Evolutionary conservation across 2,329 filamentous ascomycete genomes (phyloP), one percentile per base, ranked within the genome.

Genomic region (Triangularia setosa): DNA sequence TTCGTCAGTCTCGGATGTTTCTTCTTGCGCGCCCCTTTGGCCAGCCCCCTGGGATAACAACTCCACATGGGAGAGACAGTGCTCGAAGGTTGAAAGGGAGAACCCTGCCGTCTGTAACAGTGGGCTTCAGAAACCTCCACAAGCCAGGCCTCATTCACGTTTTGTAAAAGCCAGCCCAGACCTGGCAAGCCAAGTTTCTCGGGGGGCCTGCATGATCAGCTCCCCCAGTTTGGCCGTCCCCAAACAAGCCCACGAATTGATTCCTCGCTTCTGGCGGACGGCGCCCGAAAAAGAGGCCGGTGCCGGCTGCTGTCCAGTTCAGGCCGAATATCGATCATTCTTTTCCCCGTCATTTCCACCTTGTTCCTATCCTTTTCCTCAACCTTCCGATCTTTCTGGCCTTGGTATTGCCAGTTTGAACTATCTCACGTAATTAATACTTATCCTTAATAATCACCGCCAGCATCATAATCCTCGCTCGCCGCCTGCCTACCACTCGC

Each of bases 201-300:
- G 61, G 62, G 62, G 64, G 67, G 65, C 63, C 67, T 70, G 70
- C 69, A 71, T 72, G 70, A 72, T 72, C 69, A 65, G 40, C 70
- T 67, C 60, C 62, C 63, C 67, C 68, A 65, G 64, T 61, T 63
- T 62, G 61, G 64, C 59, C 61, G 60, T 67, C 65, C 44, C 65
- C 60, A 68, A 69, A 68, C 69, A 63, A 68, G 62, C 64, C 65
- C 67, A 48, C 40, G 40, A 23, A 14, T 48, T 48, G 40, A 48
- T 48, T 48, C 40, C 40, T 48, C 40, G 40, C 40, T 23, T 48
- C 40, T 48, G 40, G 40, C 40, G 40, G 40, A 48, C 40, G n/a
- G 40, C 8, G 40, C 21, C 40, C 40, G 40, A 48, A 48, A 48
- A 48, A 48, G 40, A 48, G 40, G 40, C 40, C 40, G 40, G 40